Percentiles rank a stretch among this genome's conserved stretches.
phyloP scores from a whole-genome alignment of 179 eudicot species.

The Beta corolliflora region DNA sequence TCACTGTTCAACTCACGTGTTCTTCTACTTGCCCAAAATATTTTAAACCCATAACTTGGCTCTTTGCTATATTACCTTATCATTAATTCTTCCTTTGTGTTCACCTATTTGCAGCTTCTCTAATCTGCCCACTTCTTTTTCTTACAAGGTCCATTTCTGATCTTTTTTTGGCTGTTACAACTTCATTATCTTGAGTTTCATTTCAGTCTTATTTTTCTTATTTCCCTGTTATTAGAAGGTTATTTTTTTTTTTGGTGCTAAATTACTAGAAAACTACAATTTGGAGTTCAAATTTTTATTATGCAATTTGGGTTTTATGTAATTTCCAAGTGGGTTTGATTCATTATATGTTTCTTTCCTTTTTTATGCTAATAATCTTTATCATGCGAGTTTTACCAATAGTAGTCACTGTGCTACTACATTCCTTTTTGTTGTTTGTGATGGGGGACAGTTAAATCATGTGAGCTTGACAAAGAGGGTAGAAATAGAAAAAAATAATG shows the following conservation, averaged over 20 bases:
- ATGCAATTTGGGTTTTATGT: background rate
- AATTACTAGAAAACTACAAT: too few species aligned
- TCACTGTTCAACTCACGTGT: conserved; percentile 38
- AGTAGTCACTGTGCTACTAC: background rate
- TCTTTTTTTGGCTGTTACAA: background rate
- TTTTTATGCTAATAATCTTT: background rate
- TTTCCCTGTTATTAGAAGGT: background rate
- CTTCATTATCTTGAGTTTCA: background rate
- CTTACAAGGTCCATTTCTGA: conserved; percentile 15
- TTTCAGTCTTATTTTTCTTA: background rate
- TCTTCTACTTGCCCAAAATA: background rate
- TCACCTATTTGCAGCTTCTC: conserved; percentile 20
- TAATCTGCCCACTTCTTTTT: conserved; percentile 19
- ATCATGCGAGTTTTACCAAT: background rate
- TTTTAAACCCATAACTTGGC: background rate
- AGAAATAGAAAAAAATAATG: background rate
- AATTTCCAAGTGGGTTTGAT: background rate
- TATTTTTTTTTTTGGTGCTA: too few species aligned
- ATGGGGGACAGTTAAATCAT: background rate
- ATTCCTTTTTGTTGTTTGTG: background rate
- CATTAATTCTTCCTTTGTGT: background rate
- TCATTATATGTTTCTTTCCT: background rate
- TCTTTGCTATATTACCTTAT: conserved; percentile 18
- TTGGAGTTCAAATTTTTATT: background rate
- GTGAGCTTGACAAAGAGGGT: background rate